phyloP scores from a whole-genome alignment of 352 stramenopile genomes.

The Phytopythium ostracodes region DNA sequence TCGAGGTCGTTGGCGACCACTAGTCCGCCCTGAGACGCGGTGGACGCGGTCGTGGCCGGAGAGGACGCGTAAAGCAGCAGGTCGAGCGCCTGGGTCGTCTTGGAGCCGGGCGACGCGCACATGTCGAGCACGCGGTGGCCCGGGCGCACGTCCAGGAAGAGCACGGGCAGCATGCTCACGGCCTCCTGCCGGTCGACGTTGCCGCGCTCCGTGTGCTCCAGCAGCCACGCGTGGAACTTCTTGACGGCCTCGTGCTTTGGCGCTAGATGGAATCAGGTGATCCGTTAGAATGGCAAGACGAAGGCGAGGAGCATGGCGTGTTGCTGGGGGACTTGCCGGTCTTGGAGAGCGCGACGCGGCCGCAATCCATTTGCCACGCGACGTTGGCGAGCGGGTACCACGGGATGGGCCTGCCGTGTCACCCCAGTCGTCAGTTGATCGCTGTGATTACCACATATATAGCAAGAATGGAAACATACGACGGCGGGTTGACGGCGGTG shows the following conservation, averaged over 20 bases:
- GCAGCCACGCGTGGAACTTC: slow-evolving; percentile 91
- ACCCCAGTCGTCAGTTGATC: not conserved
- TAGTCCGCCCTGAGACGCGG: slow-evolving; percentile 48
- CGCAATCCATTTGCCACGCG: slow-evolving; percentile 82
- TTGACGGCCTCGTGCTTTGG: slow-evolving; percentile 81
- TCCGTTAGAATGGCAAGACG: too few relatives aligned
- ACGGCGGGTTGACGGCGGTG: slow-evolving; percentile 59
- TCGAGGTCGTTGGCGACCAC: slow-evolving; percentile 97
- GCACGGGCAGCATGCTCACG: slow-evolving; percentile 97
- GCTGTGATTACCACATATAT: too few relatives aligned
- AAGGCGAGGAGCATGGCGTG: too few relatives aligned
- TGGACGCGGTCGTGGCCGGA: not conserved
- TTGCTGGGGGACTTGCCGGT: slow-evolving; percentile 41
- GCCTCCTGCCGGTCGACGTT: slow-evolving; percentile 96
- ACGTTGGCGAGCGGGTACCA: slow-evolving; percentile 81
- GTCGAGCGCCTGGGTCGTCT: slow-evolving; percentile 98
- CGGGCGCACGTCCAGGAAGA: slow-evolving; percentile 93
- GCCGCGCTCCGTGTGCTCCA: slow-evolving; percentile 89
- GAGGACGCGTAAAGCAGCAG: slow-evolving; percentile 33
- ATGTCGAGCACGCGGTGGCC: slow-evolving; percentile 83
- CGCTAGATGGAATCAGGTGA: slow-evolving; percentile 21
- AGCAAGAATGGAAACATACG: too few relatives aligned
- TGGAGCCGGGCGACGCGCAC: slow-evolving; percentile 97
- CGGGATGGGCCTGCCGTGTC: slow-evolving; percentile 37
- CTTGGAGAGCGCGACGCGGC: slow-evolving; percentile 78